Conservation (phyloP, 306 rosid genomes). For the Hylodesmum podocarpum region DNA sequence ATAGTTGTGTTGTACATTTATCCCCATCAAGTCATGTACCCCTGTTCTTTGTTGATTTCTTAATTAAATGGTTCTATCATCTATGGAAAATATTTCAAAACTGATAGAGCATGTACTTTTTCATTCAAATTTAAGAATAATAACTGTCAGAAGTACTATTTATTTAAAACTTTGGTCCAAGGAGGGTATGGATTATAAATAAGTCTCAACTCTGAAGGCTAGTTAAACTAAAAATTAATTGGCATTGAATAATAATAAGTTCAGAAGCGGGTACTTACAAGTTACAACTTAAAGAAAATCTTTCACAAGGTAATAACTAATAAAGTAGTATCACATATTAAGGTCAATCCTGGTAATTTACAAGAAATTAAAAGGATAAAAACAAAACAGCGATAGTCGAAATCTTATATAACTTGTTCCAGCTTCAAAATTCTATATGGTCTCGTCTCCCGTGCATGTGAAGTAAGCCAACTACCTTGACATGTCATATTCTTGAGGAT, state of each 20-base stretch:
- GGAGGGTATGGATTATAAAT: background rate
- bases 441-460: slow-evolving; percentile 37
- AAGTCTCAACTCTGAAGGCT: background rate
- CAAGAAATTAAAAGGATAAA: slow-evolving; percentile 21
- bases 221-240: slow-evolving; percentile 35
- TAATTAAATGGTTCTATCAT: background rate
- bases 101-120: background rate
- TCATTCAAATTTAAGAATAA: background rate
- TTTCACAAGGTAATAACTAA: slow-evolving; percentile 37
- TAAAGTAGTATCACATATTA: slow-evolving; percentile 53
- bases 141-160: background rate
- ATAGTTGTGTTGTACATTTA: slow-evolving; percentile 6
- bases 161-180: background rate
- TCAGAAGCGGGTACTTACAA: slow-evolving; percentile 62
- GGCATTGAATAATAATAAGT: slow-evolving; percentile 37
- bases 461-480: slow-evolving; percentile 57
- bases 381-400: slow-evolving; percentile 42
- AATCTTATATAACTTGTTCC: slow-evolving; percentile 57
- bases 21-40: slow-evolving; percentile 21
- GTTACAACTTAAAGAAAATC: slow-evolving; percentile 46
- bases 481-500: slow-evolving; percentile 75
- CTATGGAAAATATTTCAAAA: background rate
- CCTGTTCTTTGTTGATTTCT: background rate
- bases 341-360: slow-evolving; percentile 74
- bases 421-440: slow-evolving; percentile 54